phyloP scores from a whole-genome alignment of 257 asterid genomes.

The Solanum pinnatisectum region DNA sequence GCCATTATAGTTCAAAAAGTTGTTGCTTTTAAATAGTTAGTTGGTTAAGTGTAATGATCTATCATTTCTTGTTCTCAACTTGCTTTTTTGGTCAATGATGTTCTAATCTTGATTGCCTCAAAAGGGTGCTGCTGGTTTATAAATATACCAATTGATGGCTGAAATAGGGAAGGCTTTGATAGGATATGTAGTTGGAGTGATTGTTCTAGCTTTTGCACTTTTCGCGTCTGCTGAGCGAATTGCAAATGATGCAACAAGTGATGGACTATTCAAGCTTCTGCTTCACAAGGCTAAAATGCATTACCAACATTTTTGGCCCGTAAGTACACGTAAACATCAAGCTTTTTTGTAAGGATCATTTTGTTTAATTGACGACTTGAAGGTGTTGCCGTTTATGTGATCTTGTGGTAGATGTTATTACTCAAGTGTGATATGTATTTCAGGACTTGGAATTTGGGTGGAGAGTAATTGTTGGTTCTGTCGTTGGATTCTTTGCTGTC shows the following conservation, averaged over 20 bases:
- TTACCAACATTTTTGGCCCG: slow-evolving; percentile 42
- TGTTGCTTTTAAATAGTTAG: neutral
- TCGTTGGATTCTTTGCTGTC: slow-evolving; percentile 51
- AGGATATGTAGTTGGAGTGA: slow-evolving; percentile 4
- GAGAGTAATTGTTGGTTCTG: slow-evolving; percentile 36
- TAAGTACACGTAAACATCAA: slow-evolving; percentile 9
- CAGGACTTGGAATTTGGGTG: slow-evolving; percentile 52
- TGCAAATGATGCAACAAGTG: slow-evolving; percentile 13
- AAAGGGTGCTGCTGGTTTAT: neutral
- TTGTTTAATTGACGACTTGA: neutral
- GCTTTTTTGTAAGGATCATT: neutral
- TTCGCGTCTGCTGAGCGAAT: slow-evolving; percentile 23
- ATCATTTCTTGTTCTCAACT: neutral
- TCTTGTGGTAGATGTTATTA: neutral
- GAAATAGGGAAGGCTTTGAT: slow-evolving; percentile 14
- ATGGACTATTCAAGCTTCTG: slow-evolving; percentile 11
- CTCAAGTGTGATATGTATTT: neutral
- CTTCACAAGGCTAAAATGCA: slow-evolving; percentile 7
- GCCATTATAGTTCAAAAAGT: neutral
- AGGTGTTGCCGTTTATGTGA: neutral
- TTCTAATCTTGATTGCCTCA: neutral
- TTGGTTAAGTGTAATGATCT: neutral
- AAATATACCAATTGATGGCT: slow-evolving; percentile 27
- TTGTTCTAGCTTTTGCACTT: slow-evolving; percentile 19
- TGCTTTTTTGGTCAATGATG: neutral